Percentiles rank a stretch among this genome's conserved stretches.
These are phyloP conservation scores for Thymus quinquecostatus DNA, from an alignment of 257 asterid genomes.

Conservation along the genomic window DNA sequence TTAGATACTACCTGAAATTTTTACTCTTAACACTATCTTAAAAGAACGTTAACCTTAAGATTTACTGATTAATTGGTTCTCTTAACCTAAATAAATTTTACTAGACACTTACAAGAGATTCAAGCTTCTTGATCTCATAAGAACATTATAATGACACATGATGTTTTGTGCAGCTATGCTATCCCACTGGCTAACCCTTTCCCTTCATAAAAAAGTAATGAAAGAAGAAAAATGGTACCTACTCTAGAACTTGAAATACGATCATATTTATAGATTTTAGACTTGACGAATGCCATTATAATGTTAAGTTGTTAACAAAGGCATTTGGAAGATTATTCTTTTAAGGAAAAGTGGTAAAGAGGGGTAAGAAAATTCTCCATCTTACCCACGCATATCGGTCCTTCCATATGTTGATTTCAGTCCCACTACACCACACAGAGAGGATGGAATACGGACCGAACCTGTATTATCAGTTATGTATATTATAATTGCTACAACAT, in stretches of 20 bases:
- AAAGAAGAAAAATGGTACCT: background rate
- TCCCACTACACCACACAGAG: constrained; percentile 97
- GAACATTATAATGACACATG: constrained; percentile 16
- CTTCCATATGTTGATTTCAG: constrained; percentile 91
- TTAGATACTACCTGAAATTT: constrained; percentile 2
- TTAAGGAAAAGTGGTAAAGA: constrained; percentile 22
- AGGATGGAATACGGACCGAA: constrained; percentile 93
- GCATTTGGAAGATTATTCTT: constrained; percentile 15
- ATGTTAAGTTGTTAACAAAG: background rate
- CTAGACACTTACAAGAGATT: background rate
- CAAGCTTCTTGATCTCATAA: background rate
- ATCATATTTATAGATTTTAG: background rate
- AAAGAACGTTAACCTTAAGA: constrained; percentile 8
- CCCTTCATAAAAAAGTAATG: background rate
- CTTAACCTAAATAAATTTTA: background rate
- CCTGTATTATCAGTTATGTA: constrained; percentile 56
- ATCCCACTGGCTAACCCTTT: background rate
- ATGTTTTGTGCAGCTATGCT: constrained; percentile 1
- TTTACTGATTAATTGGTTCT: background rate
- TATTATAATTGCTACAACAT: constrained; percentile 26
- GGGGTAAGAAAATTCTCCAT: constrained; percentile 29
- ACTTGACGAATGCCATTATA: constrained; percentile 16
- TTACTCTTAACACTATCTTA: background rate
- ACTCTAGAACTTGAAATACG: constrained; percentile 11
- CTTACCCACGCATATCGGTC: constrained; percentile 85